Base-by-base conservation (phyloP, 2,329 filamentous ascomycete genomes). In the Microsporum audouinii region DNA sequence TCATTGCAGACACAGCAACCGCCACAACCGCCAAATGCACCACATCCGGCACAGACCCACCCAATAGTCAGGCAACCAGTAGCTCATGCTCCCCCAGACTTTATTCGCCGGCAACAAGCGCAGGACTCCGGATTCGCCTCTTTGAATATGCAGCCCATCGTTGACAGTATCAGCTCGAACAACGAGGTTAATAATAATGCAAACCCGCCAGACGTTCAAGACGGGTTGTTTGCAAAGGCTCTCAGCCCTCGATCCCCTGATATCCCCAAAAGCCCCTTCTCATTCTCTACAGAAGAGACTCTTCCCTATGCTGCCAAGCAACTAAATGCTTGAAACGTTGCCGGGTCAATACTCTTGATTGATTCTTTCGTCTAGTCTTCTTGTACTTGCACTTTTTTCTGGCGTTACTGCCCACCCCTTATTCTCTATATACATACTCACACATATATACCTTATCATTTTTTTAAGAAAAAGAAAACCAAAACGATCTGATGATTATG, bases 171-270 rank as follows among this genome's bases (percentile, higher is more conserved):
- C 55, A 43, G 27, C 12, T 49, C 47, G 43, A 56, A 56, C 27
- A 55, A 55, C 12, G 29, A 34, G 6, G 31, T 27, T 12, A 65
- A 58, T 58, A 65, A 69, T 69, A 68, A 63, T 6, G 63, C 68
- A 1, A 68, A 72, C 58, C 60, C 63, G 41, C 66, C 62, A 57
- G 72, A 63, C 72, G 64, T 67, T 4, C 87, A 90, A 66, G 90
- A 95, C 62, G 91, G 88, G 45, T 79, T 96, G 1, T 96, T 96
- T 70, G 91, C 90, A 0, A 81, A 95, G 59, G 90, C 89, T 1
- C 84, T 96, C 76, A 92, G 88, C 68, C 91, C 91, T 0, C 80
- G 91, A 58, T 91, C 88, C 68, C 91, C 91, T 0, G 90, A 95
- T 66, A 90, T 94, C 79, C 84, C 85, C 59, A 88, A 85, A 67